Base-by-base conservation (phyloP, 2,329 filamentous ascomycete species). In the Keithomyces neogunnii region DNA sequence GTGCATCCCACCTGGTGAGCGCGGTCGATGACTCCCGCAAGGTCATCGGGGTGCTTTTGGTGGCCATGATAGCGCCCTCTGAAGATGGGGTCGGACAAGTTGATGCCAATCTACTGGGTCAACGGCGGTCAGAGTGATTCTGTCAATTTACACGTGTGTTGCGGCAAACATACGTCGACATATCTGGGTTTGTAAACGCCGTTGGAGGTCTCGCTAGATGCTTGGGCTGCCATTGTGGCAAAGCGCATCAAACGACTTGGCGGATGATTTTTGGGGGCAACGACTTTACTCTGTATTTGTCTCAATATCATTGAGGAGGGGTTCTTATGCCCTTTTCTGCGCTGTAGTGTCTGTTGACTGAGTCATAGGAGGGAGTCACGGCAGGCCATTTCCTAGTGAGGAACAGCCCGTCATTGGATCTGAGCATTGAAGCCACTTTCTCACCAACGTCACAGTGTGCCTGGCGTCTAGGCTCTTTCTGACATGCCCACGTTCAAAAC, bases 51-150 rank as follows among this genome's bases (percentile, higher is more conserved):
- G 60, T 95, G 89, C 30, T 74, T 71, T 58, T 88, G 77, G 55
- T 84, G 90, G 62, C 88, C 89, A 63, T 95, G 85, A 64, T 97
- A 95, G 42, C 80, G 70, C 48, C 93, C 93, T 45, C 82, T 80
- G 68, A 92, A 99, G 53, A 96, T 89, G 49, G 88, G 88, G 63
- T 99, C 93, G 49, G 91, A 88, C 51, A 99, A 80, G 68, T 99
- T 99, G 75, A 99, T 96, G 52, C 92, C 93, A 63, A 99, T 85
- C 82, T 85, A 63, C 56, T 60, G 3, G 40, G 28, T 26, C n/a
- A 40, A 5, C 19, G 38, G 38, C 5, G 40, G 40, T 44, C 28
- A 44, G 36, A 19, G 19, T 19, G 19, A 19, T 19, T 19, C 19
- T 19, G 19, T 19, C 19, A 19, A 19, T 19, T 19, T 19, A 19